phyloP scores from a whole-genome alignment of 2,329 filamentous ascomycete genomes.

The Boeremia lycopersici region DNA sequence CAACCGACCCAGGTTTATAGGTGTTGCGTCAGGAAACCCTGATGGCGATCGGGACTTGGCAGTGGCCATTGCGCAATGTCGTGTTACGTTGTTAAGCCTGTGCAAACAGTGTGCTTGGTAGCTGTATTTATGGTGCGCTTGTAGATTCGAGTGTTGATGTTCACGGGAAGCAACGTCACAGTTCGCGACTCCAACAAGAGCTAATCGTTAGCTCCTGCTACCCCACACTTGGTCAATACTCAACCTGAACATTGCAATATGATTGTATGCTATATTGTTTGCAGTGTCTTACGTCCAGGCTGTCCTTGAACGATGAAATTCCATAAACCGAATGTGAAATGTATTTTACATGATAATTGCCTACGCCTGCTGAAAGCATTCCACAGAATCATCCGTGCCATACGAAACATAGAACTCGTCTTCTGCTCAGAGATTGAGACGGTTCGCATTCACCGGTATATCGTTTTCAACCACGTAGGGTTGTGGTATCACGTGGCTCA shows the following conservation, averaged over 20 bases:
- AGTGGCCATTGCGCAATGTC: constrained; percentile 23
- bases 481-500: constrained; percentile 32
- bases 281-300: neutral
- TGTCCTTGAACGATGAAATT: neutral
- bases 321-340: neutral
- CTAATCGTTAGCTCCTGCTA: neutral
- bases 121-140: no score
- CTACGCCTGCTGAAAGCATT: neutral
- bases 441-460: neutral
- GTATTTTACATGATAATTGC: neutral
- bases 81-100: neutral
- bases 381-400: no score
- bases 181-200: neutral
- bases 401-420: neutral
- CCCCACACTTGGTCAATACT: neutral
- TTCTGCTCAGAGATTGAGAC: constrained; percentile 18
- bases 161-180: constrained; percentile 13
- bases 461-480: constrained; percentile 29
- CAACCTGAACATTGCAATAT: neutral
- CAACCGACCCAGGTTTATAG: constrained; percentile 65
- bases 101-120: neutral
- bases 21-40: constrained; percentile 32
- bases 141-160: neutral
- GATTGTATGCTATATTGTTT: no score
- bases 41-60: constrained; percentile 29